Conservation (phyloP, 768 basidiomycete genomes). For the Kwoniella dejecticola region DNA sequence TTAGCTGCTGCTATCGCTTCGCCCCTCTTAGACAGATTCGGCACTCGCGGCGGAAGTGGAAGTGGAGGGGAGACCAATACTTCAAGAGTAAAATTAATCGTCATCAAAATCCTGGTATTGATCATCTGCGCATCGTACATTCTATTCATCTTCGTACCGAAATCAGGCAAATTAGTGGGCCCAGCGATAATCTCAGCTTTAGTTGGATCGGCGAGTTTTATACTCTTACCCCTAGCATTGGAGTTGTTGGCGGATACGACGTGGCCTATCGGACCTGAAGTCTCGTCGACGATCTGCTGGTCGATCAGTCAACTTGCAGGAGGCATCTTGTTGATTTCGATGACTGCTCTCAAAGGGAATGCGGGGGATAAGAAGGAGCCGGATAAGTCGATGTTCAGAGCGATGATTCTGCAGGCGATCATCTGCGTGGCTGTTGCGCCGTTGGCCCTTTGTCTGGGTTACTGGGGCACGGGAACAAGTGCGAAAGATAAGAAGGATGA, state of each 20-base stretch:
- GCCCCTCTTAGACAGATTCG: constrained; percentile 13
- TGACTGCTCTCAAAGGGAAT: constrained; percentile 14
- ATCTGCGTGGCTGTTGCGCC: constrained; percentile 9
- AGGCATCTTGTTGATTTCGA: constrained; percentile 7
- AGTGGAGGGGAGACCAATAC: too few relatives aligned
- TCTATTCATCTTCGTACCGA: constrained; percentile 12
- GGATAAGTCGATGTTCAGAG: not conserved
- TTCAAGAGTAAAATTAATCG: not conserved
- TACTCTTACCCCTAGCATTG: constrained; percentile 9
- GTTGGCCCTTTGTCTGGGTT: constrained; percentile 13
- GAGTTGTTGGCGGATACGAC: constrained; percentile 13
- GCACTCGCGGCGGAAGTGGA: too few relatives aligned
- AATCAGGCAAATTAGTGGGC: not conserved
- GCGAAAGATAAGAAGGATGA: not conserved
- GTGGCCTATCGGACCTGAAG: constrained; percentile 19
- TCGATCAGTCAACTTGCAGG: constrained; percentile 10
- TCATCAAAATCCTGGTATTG: constrained; percentile 8
- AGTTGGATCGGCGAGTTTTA: constrained; percentile 10
- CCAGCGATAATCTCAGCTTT: constrained; percentile 10
- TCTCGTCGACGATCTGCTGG: constrained; percentile 19
- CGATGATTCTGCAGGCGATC: constrained; percentile 12
- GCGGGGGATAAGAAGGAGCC: not conserved
- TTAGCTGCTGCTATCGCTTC: constrained; percentile 13
- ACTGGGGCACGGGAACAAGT: constrained; percentile 3
- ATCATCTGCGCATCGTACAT: constrained; percentile 9